Conservation (phyloP, 2,329 filamentous ascomycete species). For the Chaetomiaceae sp. region DNA sequence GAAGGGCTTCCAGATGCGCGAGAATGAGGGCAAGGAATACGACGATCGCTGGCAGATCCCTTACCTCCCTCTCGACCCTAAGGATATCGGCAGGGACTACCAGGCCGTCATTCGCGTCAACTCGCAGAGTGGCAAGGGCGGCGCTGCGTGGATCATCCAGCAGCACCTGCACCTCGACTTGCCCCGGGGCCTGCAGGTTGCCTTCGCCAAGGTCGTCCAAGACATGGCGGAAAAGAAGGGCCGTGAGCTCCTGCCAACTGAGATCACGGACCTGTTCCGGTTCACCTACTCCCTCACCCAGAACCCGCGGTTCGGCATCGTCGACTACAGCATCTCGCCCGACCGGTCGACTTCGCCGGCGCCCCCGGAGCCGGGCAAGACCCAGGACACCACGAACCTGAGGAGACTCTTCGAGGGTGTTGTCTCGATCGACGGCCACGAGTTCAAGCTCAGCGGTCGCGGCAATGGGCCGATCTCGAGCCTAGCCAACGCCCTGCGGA, state of each 20-base stretch:
- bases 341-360: conserved; percentile 75
- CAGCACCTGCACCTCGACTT: conserved; percentile 86
- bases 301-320: conserved; percentile 77
- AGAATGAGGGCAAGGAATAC: conserved; percentile 51
- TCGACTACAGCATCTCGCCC: conserved; percentile 87
- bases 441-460: conserved; percentile 72
- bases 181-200: conserved; percentile 85
- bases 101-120: conserved; percentile 98
- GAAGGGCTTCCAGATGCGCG: conserved; percentile 75
- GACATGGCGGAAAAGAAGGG: conserved; percentile 71
- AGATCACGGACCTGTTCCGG: conserved; percentile 87
- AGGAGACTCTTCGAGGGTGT: conserved; percentile 81
- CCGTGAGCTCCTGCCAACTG: conserved; percentile 75
- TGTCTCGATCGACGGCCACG: conserved; percentile 72
- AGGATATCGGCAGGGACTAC: conserved; percentile 94
- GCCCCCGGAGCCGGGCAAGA: conserved; percentile 63
- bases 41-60: conserved; percentile 78
- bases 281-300: conserved; percentile 77
- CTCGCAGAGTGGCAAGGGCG: conserved; percentile 91
- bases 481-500: conserved; percentile 73
- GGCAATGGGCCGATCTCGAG: conserved; percentile 91
- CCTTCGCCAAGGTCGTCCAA: conserved; percentile 86
- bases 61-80: conserved; percentile 87
- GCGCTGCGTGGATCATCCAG: conserved; percentile 89
- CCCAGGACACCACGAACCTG: conserved; percentile 71